Evolutionary conservation across 441 rosid genomes (phyloP).

Genomic region (Pelargonium fulgidum): DNA sequence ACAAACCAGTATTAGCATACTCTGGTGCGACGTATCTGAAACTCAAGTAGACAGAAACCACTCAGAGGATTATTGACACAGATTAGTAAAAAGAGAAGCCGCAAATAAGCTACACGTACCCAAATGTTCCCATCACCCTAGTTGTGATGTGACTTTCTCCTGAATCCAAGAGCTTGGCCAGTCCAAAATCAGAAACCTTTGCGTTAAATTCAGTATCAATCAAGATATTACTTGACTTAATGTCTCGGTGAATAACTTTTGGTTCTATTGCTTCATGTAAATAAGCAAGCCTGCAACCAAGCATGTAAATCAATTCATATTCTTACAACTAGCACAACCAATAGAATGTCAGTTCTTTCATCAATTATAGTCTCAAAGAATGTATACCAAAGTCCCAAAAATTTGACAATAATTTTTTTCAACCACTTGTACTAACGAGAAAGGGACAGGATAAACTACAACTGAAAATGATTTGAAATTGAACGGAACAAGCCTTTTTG

Average conservation of each 20-base stretch:
- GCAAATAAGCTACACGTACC: constrained; percentile 35
- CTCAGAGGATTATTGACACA: background rate
- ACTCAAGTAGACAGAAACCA: constrained; percentile 14
- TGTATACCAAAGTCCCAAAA: too few relatives aligned
- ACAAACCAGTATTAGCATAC: constrained; percentile 86
- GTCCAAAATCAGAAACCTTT: constrained; percentile 92
- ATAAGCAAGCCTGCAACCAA: constrained; percentile 71
- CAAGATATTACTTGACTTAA: constrained; percentile 87
- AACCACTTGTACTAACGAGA: too few relatives aligned
- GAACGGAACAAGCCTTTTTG: background rate
- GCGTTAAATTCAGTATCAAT: constrained; percentile 83
- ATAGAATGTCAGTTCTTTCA: too few relatives aligned
- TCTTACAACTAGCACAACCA: background rate
- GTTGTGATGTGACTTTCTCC: constrained; percentile 96
- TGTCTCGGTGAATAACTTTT: constrained; percentile 95
- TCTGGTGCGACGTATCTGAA: constrained; percentile 92
- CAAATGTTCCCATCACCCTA: constrained; percentile 97
- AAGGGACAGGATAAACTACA: constrained; percentile 8
- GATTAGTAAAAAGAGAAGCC: background rate
- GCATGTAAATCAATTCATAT: background rate
- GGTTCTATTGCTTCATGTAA: constrained; percentile 97
- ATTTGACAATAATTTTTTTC: too few relatives aligned
- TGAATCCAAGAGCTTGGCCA: constrained; percentile 89
- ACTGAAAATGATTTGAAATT: background rate
- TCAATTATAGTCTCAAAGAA: too few relatives aligned